These are phyloP conservation scores for Lactarius sp. DNA, from an alignment of 768 basidiomycete genomes.

Conservation along the genomic window DNA sequence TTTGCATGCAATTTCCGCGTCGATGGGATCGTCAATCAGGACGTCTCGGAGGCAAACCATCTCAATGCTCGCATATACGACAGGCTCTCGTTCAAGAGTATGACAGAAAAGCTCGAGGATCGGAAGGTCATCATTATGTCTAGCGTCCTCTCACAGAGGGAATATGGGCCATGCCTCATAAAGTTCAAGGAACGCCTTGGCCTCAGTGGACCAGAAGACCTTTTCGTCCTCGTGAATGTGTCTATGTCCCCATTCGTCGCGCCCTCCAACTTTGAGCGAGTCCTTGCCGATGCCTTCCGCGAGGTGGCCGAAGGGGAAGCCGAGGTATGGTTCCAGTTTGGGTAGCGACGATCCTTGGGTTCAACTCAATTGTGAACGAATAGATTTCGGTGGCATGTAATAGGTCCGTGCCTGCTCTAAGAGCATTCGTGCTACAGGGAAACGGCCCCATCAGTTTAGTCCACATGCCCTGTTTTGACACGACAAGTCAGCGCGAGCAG, in stretches of 20 bases:
- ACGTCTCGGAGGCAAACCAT: conserved; percentile 40
- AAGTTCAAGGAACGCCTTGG: conserved; percentile 38
- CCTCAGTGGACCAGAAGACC: conserved; percentile 31
- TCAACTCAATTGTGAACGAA: background rate
- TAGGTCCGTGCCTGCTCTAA: conserved; percentile 31
- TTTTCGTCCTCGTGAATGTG: conserved; percentile 37
- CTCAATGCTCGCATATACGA: conserved; percentile 39
- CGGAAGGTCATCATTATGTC: conserved; percentile 29
- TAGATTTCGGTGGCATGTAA: conserved; percentile 32
- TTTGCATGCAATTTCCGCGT: conserved; percentile 43
- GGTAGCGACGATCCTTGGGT: background rate
- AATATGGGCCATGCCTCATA: conserved; percentile 35
- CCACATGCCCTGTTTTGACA: conserved; percentile 36
- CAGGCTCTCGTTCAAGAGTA: conserved; percentile 33
- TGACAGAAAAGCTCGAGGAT: conserved; percentile 30
- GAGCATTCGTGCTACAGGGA: conserved; percentile 39
- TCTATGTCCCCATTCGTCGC: conserved; percentile 39
- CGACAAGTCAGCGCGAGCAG: conserved; percentile 37
- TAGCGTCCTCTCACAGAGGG: conserved; percentile 32
- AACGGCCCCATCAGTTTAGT: conserved; percentile 33
- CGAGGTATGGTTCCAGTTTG: conserved; percentile 27
- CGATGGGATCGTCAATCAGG: conserved; percentile 33
- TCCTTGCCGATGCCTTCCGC: conserved; percentile 35
- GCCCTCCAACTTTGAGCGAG: conserved; percentile 29
- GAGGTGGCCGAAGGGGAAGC: conserved; percentile 34